Evolutionary conservation across 2,329 filamentous ascomycete genomes (phyloP).

Genomic region (Alternaria tenuissima): DNA sequence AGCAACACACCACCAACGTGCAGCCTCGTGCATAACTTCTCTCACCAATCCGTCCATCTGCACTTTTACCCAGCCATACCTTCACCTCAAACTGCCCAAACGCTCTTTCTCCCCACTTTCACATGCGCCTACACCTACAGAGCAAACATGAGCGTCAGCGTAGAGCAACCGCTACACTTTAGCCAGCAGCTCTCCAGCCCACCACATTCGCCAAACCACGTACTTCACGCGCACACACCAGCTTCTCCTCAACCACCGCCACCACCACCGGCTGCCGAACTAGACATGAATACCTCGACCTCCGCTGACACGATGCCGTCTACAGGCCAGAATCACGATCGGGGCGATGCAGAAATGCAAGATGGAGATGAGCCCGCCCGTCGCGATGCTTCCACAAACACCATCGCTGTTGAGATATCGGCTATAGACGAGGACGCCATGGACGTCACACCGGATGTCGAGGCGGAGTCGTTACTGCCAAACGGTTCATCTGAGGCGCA

Average conservation of each 20-base stretch:
- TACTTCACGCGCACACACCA: conserved; percentile 38
- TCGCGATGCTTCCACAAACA: conserved; percentile 20
- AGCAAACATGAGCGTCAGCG: conserved; percentile 51
- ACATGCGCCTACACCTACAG: conserved; percentile 20
- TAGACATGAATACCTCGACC: conserved; percentile 48
- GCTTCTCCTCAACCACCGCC: conserved; percentile 26
- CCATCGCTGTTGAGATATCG: conserved; percentile 40
- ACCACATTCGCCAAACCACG: conserved; percentile 41
- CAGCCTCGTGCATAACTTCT: conserved; percentile 22
- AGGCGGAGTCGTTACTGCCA: conserved; percentile 34
- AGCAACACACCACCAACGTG: conserved; percentile 13
- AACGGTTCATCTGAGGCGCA: conserved; percentile 29
- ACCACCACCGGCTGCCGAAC: conserved; percentile 32
- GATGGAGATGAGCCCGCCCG: conserved; percentile 30
- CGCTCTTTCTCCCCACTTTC: conserved; percentile 9
- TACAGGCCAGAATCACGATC: conserved; percentile 48
- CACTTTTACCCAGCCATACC: conserved; percentile 10
- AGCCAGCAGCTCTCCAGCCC: conserved; percentile 45
- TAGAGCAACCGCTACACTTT: conserved; percentile 51
- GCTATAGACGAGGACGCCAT: conserved; percentile 49
- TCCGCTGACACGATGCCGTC: conserved; percentile 43
- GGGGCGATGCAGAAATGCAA: conserved; percentile 48
- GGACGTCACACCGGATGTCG: conserved; percentile 50
- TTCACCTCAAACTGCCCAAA: conserved; percentile 3
- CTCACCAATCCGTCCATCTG: conserved; percentile 5